Percentiles rank a stretch among this genome's conserved stretches.
phyloP scores from a whole-genome alignment of 2,329 filamentous ascomycete species.

The Fonsecaea nubica region DNA sequence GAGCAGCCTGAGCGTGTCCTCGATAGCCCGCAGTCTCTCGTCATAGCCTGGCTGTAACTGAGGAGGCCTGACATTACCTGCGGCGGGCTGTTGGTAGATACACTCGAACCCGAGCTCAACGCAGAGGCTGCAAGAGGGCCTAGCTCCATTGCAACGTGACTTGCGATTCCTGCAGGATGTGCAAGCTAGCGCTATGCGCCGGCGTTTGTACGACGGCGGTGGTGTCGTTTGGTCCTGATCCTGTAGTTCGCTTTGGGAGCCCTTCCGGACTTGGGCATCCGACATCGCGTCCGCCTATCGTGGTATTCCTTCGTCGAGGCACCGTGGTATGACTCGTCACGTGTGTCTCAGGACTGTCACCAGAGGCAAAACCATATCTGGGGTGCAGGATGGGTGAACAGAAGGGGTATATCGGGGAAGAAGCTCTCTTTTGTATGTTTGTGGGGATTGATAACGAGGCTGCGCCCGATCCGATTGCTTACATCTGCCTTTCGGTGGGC shows the following conservation, averaged over 20 bases:
- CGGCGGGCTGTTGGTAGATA: constrained; percentile 45
- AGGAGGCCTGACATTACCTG: constrained; percentile 24
- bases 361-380: constrained; percentile 10
- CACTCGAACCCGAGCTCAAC: constrained; percentile 53
- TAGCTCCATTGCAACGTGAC: constrained; percentile 52
- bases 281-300: constrained; percentile 2
- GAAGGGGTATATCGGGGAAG: constrained; percentile 29
- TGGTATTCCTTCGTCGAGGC: background rate
- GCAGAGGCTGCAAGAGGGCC: constrained; percentile 54
- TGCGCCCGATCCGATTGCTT: background rate
- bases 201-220: constrained; percentile 43
- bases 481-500: background rate
- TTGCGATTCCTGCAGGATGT: constrained; percentile 49
- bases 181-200: constrained; percentile 50
- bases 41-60: constrained; percentile 25
- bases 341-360: constrained; percentile 13
- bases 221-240: constrained; percentile 27
- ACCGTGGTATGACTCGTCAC: constrained; percentile 25
- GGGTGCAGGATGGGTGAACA: background rate
- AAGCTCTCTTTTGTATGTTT: constrained; percentile 9
- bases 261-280: constrained; percentile 20
- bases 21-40: constrained; percentile 34
- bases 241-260: constrained; percentile 28
- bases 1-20: constrained; percentile 31
- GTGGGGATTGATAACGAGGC: background rate